Base-by-base conservation (phyloP, 2,329 filamentous ascomycete genomes). In the Zymoseptoria brevis region DNA sequence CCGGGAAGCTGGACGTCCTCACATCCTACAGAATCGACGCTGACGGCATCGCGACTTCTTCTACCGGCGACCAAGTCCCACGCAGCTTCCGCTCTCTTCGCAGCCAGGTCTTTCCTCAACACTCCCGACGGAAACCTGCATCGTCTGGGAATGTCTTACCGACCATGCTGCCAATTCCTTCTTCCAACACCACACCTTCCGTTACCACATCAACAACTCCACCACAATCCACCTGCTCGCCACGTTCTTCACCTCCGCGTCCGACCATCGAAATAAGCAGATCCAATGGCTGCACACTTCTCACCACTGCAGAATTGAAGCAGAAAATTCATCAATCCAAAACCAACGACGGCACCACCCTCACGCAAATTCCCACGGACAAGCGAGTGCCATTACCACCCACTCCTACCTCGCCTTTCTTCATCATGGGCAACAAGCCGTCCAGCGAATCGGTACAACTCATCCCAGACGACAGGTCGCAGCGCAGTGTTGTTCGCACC, bases 341-440 rank as follows among this genome's bases (percentile, higher is more conserved):
- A 57, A 56, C 52, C 35, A 45, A 60, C 57, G 53, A 54, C 54
- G 50, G 56, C 53, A 58, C 55, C 50, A 59, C 65, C 30, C 62
- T 57, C 54, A 57, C 60, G 54, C 67, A 69, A 56, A 56, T 66
- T 22, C 59, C 65, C 53, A 57, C 57, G 49, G 63, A 65, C 60
- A 65, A 61, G 51, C 61, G 64, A 55, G 54, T 62, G 55, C 62
- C 56, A n/a, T 54, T 63, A 53, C 54, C 65, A 49, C 63, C 62
- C 24, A 62, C 62, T 19, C 57, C 61, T 51, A 63, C 65, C 56
- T 61, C 62, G 8, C 62, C 60, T 24, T 60, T 58, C 55, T 54
- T 51, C 53, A 55, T 52, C 49, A 71, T 71, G 69, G 69, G 69
- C 60, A 71, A 69, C 63, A 65, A 67, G 51, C 66, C 64, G 35